Conservation (phyloP, 2,329 filamentous ascomycete genomes). For the Endothia cerciana region DNA sequence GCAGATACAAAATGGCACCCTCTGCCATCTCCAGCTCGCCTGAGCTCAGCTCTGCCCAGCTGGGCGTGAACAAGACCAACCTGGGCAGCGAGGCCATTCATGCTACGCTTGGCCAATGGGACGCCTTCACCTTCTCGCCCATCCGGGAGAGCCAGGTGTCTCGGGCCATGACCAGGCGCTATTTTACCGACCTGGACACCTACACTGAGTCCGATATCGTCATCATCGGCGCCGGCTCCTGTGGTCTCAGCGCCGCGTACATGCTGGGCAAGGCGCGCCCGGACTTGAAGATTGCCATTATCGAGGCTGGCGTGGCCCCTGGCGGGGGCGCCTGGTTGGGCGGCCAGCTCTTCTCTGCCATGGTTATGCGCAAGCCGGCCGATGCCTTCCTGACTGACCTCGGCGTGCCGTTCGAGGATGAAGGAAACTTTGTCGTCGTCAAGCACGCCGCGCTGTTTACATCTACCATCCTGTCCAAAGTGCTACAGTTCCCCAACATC, state of each 20-base stretch:
- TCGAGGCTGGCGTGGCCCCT: constrained; percentile 86
- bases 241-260: constrained; percentile 83
- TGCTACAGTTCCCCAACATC: constrained; percentile 83
- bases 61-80: constrained; percentile 44
- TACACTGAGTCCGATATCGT: constrained; percentile 94
- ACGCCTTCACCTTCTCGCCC: constrained; percentile 77
- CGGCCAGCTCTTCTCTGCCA: constrained; percentile 91
- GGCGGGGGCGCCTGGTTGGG: constrained; percentile 92
- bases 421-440: constrained; percentile 86
- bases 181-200: constrained; percentile 85
- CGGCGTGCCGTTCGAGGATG: constrained; percentile 84
- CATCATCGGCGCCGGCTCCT: constrained; percentile 89
- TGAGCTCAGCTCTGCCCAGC: constrained; percentile 44
- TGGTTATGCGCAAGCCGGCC: constrained; percentile 93
- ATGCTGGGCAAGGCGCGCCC: constrained; percentile 81
- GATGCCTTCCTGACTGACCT: constrained; percentile 82
- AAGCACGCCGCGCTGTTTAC: constrained; percentile 95
- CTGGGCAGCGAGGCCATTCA: constrained; percentile 58
- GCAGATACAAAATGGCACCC: constrained; percentile 70
- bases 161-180: constrained; percentile 89
- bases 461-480: constrained; percentile 80
- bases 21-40: constrained; percentile 64
- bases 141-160: constrained; percentile 93
- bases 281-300: constrained; percentile 88
- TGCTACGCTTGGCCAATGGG: constrained; percentile 77